Base-by-base conservation (phyloP, 2,329 filamentous ascomycete genomes). In the Botrytis hyacinthi region DNA sequence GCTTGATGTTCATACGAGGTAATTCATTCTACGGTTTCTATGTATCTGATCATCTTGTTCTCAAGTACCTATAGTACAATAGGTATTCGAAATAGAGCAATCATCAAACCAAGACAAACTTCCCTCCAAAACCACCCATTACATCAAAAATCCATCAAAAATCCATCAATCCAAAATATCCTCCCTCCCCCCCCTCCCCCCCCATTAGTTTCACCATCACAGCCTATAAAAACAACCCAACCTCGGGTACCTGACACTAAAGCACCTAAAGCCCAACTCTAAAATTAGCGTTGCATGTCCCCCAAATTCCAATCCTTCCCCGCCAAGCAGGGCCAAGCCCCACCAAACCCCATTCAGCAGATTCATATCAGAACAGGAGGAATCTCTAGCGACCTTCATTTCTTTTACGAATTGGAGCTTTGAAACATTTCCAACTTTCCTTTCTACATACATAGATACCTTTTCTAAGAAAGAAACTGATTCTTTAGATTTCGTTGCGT, bases 281-380 rank as follows among this genome's bases (percentile, higher is more conserved):
- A 44, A 60, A 59, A 57, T 70, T 70, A 69, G 66, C 35, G 46
- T 42, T 57, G n/a, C 37, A 40, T 6, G 48, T 54, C 32, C 35
- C 29, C 35, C 46, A 7, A 66, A 48, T 40, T 37, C 35, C 22
- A 54, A 32, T 44, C 18, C n/a, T 59, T 16, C 48, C 48, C 67
- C 67, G 29, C 65, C 65, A 69, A 69, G 51, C 67, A 46, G 40
- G 20, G 65, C 65, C 46, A 67, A 67, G 65, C 59, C n/a, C 54
- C 40, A 26, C 57, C 42, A 60, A 48, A 37, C 68, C 68, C 35
- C 67, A 70, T 70, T 59, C 22, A 70, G 51, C 51, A 57, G 18
- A 20, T 48, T 51, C 32, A 68, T 54, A 72, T 40, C 42, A 63
- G 26, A 69, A 57, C 35, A 59, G 66, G 51, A 44, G 46, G 35